These are phyloP conservation scores for Teunomyces stri DNA, from an alignment of 805 yeast genomes.

Conservation along the genomic window DNA sequence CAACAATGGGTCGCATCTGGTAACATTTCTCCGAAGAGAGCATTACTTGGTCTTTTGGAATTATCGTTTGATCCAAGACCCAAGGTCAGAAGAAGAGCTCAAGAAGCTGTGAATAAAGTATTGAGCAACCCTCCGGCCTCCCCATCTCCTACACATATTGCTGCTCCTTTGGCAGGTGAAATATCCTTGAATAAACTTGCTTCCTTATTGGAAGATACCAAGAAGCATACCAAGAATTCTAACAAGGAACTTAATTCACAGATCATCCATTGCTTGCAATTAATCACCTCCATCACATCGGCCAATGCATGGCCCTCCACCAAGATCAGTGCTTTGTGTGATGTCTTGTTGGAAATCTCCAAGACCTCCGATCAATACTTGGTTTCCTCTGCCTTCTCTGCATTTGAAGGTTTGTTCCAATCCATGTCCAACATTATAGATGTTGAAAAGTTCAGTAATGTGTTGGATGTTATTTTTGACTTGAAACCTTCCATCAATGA, in stretches of 20 bases:
- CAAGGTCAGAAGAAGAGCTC: constrained; percentile 92
- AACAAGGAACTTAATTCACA: constrained; percentile 53
- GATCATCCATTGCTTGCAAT: constrained; percentile 73
- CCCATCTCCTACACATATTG: constrained; percentile 76
- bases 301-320: constrained; percentile 81
- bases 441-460: constrained; percentile 58
- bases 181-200: constrained; percentile 58
- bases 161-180: constrained; percentile 66
- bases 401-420: constrained; percentile 76
- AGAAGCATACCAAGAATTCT: constrained; percentile 28
- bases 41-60: constrained; percentile 72
- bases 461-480: constrained; percentile 70
- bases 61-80: constrained; percentile 87
- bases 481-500: constrained; percentile 82
- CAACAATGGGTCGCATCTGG: constrained; percentile 66
- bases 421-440: constrained; percentile 62
- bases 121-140: constrained; percentile 70
- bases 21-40: constrained; percentile 75
- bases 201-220: constrained; percentile 38
- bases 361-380: constrained; percentile 81
- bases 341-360: constrained; percentile 68
- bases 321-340: constrained; percentile 71
- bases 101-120: constrained; percentile 74
- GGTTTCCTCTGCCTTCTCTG: constrained; percentile 77
- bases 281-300: constrained; percentile 65